Evolutionary conservation across 2,329 filamentous ascomycete genomes (phyloP), one percentile per base, ranked within the genome.

Genomic region (Monilinia polystroma): DNA sequence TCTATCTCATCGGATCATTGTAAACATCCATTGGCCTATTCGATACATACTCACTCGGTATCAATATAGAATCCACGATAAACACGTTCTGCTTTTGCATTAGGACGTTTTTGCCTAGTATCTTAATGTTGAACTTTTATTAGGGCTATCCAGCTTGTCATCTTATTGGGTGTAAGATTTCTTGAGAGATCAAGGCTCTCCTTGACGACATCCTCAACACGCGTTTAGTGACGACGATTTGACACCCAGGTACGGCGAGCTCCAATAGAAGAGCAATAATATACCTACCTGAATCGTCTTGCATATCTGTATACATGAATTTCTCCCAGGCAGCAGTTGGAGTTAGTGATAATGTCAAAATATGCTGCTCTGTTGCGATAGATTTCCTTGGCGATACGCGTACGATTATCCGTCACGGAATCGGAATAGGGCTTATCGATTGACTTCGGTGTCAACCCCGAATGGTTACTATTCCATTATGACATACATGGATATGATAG

Each of bases 221-320:
- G 63, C 63, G 53, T 64, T 41, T 32, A 41, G 63, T 64, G 52
- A 56, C 63, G 51, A 64, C 41, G 53, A 38, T 38, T 29, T 64
- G 53, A 57, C 38, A 23, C 29, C 6, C 45, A 32, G 8, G 12
- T 14, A 45, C 26, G 41, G 52, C 29, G 29, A 38, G 29, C 45
- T 47, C 29, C 26, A 60, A 60, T 38, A 12, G 29, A 20, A 60
- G 20, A 60, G 47, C 38, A 7, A 16, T 51, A 4, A 38, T 51
- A 51, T 20, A 18, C 20, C 20, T 26, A 23, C 6, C 35, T 38
- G 20, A n/a, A 23, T 60, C 32, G 8, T 3, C 20, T 32, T 60
- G 29, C 45, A 38, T 23, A 59, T 20, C 4, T 18, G 7, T 11
- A 55, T 35, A 49, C 14, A 38, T 35, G 14, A 23, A 35, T 20